Conservation (phyloP, 805 yeast species). For the Ogataea saltuana region DNA sequence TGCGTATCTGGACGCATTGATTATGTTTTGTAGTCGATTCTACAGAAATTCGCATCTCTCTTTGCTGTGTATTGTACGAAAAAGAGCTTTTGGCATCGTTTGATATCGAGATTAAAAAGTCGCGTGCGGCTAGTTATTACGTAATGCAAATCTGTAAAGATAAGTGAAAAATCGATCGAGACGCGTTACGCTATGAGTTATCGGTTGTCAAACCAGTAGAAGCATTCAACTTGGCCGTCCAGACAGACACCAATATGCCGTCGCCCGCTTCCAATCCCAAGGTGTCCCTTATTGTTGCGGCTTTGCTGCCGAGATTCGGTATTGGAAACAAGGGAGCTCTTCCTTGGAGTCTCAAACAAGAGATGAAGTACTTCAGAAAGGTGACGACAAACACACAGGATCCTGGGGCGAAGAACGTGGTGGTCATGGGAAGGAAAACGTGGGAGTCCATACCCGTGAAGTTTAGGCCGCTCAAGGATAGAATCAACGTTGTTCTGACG, state of each 20-base stretch:
- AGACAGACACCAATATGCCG: not conserved
- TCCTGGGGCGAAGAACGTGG: slow-evolving; percentile 59
- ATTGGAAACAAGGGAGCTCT: slow-evolving; percentile 80
- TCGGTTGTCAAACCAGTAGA: no score
- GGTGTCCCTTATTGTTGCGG: slow-evolving; percentile 79
- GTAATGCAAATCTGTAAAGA: not conserved
- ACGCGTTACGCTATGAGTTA: not conserved
- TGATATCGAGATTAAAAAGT: not conserved
- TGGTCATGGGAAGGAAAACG: slow-evolving; percentile 93
- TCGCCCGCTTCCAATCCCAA: slow-evolving; percentile 31
- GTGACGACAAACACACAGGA: slow-evolving; percentile 55
- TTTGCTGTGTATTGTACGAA: not conserved
- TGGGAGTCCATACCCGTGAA: slow-evolving; percentile 90
- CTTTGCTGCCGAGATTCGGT: slow-evolving; percentile 75
- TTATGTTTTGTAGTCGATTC: slow-evolving; percentile 7
- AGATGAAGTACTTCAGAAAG: slow-evolving; percentile 80
- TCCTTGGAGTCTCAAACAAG: slow-evolving; percentile 86
- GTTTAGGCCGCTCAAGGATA: slow-evolving; percentile 78
- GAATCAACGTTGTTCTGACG: slow-evolving; percentile 77
- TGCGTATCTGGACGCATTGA: slow-evolving; percentile 88
- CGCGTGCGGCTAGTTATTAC: not conserved
- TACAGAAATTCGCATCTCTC: not conserved
- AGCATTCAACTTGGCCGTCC: no score
- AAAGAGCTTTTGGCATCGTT: not conserved
- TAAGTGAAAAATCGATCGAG: not conserved